These are phyloP conservation scores for Fusarium veterinarium DNA, from an alignment of 2,329 filamentous ascomycete species.

Conservation along the genomic window DNA sequence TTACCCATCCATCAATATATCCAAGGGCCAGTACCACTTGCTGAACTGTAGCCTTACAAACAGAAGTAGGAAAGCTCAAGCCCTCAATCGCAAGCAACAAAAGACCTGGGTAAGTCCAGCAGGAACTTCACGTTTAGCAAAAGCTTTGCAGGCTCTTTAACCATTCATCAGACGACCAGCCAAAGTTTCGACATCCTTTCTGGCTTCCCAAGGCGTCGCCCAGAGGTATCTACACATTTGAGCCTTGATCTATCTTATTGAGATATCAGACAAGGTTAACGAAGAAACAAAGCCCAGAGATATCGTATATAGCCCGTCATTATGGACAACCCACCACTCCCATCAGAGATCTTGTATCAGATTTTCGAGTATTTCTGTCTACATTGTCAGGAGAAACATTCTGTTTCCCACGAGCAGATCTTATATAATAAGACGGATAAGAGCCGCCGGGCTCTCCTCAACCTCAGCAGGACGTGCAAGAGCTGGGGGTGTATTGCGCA, in stretches of 20 bases:
- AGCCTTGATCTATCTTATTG: neutral
- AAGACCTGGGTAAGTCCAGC: too few species aligned
- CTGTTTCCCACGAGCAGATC: neutral
- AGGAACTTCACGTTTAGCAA: neutral
- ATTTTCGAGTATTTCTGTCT: slow-evolving; percentile 17
- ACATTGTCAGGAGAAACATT: slow-evolving; percentile 9
- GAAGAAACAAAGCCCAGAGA: neutral
- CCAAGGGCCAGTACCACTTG: neutral
- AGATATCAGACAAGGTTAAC: neutral
- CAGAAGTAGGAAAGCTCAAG: neutral
- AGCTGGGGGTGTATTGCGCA: slow-evolving; percentile 3
- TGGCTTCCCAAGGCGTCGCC: neutral
- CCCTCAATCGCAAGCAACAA: neutral
- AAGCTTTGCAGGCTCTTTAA: neutral
- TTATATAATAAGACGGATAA: neutral
- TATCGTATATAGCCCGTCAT: neutral
- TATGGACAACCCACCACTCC: neutral
- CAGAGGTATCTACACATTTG: neutral
- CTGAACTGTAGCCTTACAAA: neutral
- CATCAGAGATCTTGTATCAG: neutral
- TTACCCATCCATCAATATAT: too few species aligned
- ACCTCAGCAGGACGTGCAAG: neutral
- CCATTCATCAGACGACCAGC: neutral
- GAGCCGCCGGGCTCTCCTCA: neutral
- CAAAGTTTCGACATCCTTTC: neutral